Conservation (phyloP, 345 rosid species). For the Litchi chinensis region DNA sequence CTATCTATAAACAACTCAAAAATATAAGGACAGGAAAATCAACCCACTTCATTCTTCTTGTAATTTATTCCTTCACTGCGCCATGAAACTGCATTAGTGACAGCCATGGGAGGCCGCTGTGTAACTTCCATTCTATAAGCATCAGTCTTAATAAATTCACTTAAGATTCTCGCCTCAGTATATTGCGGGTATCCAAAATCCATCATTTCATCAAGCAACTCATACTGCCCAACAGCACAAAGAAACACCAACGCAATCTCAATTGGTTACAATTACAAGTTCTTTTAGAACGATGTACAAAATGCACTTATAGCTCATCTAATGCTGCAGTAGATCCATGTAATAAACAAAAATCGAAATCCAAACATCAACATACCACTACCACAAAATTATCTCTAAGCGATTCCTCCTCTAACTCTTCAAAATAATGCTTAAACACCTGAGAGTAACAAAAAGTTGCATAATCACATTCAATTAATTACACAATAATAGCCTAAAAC, state of each 20-base stretch:
- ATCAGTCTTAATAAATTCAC: constrained; percentile 97
- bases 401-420: constrained; percentile 95
- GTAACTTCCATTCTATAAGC: constrained; percentile 96
- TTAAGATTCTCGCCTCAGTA: constrained; percentile 87
- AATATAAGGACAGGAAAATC: constrained; percentile 7
- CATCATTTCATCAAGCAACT: constrained; percentile 99
- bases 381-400: constrained; percentile 98
- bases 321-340: background rate
- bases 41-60: constrained; percentile 88
- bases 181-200: constrained; percentile 97
- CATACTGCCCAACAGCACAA: constrained; percentile 64
- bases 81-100: constrained; percentile 98
- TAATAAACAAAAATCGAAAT: background rate
- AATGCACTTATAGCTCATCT: background rate
- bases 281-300: background rate
- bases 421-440: constrained; percentile 99
- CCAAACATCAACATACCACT: constrained; percentile 62
- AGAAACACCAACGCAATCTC: constrained; percentile 7
- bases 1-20: constrained; percentile 20
- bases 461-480: background rate
- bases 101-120: constrained; percentile 99
- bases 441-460: constrained; percentile 21
- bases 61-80: constrained; percentile 90
- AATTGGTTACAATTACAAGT: background rate
- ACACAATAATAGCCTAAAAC: background rate